Evolutionary conservation across 176 grass and related monocot genomes (phyloP), one percentile per base, ranked within the genome.

Genomic region (Triticum aestivum): DNA sequence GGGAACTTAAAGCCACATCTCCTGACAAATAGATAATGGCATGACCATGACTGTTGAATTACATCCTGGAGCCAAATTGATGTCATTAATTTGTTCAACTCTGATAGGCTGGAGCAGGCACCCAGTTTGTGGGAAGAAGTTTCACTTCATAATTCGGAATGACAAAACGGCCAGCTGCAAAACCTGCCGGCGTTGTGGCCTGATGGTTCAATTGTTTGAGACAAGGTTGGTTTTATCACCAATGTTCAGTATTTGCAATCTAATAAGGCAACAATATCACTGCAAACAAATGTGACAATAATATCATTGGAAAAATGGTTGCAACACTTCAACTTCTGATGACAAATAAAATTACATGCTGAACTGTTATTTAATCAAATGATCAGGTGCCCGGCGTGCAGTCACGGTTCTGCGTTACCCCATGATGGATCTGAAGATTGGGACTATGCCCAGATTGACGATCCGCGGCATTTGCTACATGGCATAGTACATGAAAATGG

Each of bases 101-200:
- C 6, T 77, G 29, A 80, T 88, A 97, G 94, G 94, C 73, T 94
- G 94, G 94, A 90, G 94, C 77, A 69, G 47, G 35, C 88, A 94
- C 80, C 94, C 94, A 34, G 94, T 97, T 21, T 97, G 94, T 83
- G 68, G 38, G 30, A 97, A 90, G 75, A 85, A 89, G 38, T 97
- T 94, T 66, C 94, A 97, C 71, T 97, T 94, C 78, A 86, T 97
- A 85, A 97, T 97, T 32, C 86, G 88, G 44, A 91, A 92, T 12
- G 75, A 73, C 1, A 69, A 65, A 11, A 73, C 21, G 2, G 79
- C 61, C n/a, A 51, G 21, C 18, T 72, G 61, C 47, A 92, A 69
- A 76, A 83, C 54, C 39, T 97, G 95, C 61, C 65, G 64, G 20
- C 70, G 81, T 52, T 97, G 95, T 65, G 88, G 92, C 15, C 24